Percentiles rank a stretch among this genome's conserved stretches.
These are phyloP conservation scores for Chrysanthemum lavandulifolium DNA, from an alignment of 129 eudicot species.

Conservation along the genomic window DNA sequence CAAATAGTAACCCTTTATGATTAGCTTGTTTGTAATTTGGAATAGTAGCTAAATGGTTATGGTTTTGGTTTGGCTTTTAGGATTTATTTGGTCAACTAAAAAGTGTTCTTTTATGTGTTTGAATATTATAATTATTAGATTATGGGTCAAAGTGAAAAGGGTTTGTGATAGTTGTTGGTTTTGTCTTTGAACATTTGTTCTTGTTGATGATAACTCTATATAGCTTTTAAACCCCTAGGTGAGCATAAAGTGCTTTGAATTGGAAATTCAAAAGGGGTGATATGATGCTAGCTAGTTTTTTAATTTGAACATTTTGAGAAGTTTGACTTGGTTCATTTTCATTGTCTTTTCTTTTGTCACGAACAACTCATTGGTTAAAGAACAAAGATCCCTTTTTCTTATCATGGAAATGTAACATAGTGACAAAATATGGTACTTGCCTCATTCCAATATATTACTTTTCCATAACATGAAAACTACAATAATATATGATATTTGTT, in stretches of 20 bases:
- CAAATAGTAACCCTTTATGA: conserved; percentile 32
- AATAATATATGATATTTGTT: not conserved
- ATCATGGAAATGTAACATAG: conserved; percentile 28
- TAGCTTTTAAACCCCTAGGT: conserved; percentile 24
- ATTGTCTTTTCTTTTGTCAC: conserved; percentile 32
- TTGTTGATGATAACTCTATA: conserved; percentile 35
- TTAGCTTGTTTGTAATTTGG: conserved; percentile 20
- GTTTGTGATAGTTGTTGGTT: conserved; percentile 25
- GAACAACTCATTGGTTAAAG: conserved; percentile 16
- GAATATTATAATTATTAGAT: conserved; percentile 24
- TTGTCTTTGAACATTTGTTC: conserved; percentile 36
- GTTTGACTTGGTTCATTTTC: conserved; percentile 32
- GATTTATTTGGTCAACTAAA: conserved; percentile 33
- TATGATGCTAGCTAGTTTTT: conserved; percentile 22
- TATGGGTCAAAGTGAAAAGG: conserved; percentile 38
- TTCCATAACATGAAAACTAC: conserved; percentile 17
- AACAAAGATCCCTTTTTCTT: conserved; percentile 13
- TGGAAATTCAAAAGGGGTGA: conserved; percentile 23
- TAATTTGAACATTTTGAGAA: conserved; percentile 17
- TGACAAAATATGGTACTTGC: conserved; percentile 33
- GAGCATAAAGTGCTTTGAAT: conserved; percentile 25
- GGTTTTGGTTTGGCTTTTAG: conserved; percentile 34
- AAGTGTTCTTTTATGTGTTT: conserved; percentile 12
- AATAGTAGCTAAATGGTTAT: conserved; percentile 7
- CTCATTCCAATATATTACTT: conserved; percentile 24